Evolutionary conservation across 2,329 filamentous ascomycete species (phyloP).

Genomic region (Hortaea werneckii): DNA sequence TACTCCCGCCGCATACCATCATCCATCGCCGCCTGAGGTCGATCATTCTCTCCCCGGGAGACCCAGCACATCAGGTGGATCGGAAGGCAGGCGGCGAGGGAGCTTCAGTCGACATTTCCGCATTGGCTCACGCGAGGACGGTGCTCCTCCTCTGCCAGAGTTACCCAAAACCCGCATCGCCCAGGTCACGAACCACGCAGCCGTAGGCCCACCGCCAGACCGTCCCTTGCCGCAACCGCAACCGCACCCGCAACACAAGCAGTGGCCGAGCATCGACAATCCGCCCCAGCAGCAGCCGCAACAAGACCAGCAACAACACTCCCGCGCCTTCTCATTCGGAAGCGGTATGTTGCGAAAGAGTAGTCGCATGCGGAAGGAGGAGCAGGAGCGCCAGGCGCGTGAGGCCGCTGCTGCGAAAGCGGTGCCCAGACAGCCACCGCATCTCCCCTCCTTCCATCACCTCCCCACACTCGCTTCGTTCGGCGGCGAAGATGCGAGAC

Average conservation of each 20-base stretch:
- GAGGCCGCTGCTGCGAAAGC: conserved; percentile 14
- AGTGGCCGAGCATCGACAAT: neutral
- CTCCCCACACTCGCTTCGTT: conserved; percentile 46
- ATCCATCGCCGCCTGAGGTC: neutral
- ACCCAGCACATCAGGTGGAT: neutral
- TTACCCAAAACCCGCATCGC: conserved; percentile 5
- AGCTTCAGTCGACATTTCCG: neutral
- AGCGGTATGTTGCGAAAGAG: conserved; percentile 23
- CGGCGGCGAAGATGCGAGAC: conserved; percentile 53
- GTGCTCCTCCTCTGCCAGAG: conserved; percentile 3
- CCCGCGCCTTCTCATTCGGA: conserved; percentile 1
- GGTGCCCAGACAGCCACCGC: conserved; percentile 51
- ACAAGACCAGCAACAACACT: too few relatives aligned
- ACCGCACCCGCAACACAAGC: neutral
- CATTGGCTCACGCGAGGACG: neutral
- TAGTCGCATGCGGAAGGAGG: conserved; percentile 25
- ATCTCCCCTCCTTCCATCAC: conserved; percentile 39
- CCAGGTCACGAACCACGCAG: conserved; percentile 6
- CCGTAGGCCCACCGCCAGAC: neutral
- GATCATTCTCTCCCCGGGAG: neutral
- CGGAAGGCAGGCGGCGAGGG: neutral
- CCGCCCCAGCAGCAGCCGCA: conserved; percentile 1
- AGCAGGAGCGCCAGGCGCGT: conserved; percentile 7
- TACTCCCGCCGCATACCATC: neutral
- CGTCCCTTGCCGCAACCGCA: neutral